phyloP scores from a whole-genome alignment of 2,329 filamentous ascomycete genomes.

The Penicillium sp. region DNA sequence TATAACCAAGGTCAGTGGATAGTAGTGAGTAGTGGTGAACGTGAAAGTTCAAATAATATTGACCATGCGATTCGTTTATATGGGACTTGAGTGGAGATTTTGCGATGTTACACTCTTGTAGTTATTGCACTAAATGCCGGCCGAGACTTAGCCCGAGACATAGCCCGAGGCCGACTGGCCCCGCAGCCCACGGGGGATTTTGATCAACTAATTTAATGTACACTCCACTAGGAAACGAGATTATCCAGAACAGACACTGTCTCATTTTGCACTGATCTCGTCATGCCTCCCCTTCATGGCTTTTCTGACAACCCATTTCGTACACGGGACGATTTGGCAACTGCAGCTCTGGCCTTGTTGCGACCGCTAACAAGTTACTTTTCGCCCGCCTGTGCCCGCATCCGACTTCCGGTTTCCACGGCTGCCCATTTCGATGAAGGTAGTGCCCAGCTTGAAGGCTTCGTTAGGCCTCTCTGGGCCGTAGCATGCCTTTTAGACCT shows the following conservation, averaged over 20 bases:
- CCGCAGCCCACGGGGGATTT: constrained; percentile 4
- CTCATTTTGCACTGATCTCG: not conserved
- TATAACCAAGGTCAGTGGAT: not conserved
- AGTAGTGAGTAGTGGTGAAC: not conserved
- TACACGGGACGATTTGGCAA: constrained; percentile 21
- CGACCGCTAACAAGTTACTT: constrained; percentile 24
- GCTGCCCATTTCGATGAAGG: constrained; percentile 30
- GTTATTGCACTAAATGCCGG: not conserved
- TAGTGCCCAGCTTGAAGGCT: constrained; percentile 40
- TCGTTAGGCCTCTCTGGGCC: constrained; percentile 42
- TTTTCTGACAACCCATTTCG: constrained; percentile 30
- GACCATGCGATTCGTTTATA: not conserved
- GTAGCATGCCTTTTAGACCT: constrained; percentile 39
- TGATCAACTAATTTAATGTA: not conserved
- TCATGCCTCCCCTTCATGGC: constrained; percentile 25
- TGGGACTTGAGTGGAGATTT: not conserved
- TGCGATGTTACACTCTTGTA: not conserved
- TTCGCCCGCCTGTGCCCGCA: constrained; percentile 20
- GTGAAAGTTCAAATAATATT: not conserved
- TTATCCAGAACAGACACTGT: not conserved
- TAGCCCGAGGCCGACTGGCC: constrained; percentile 1
- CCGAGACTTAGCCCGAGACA: not conserved
- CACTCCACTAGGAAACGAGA: not conserved
- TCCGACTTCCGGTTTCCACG: constrained; percentile 28
- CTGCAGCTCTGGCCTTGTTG: constrained; percentile 25